Percentiles rank a stretch among this genome's conserved stretches.
Evolutionary conservation across 768 basidiomycete genomes (phyloP).

Genomic region (Rhizopogon sp.): DNA sequence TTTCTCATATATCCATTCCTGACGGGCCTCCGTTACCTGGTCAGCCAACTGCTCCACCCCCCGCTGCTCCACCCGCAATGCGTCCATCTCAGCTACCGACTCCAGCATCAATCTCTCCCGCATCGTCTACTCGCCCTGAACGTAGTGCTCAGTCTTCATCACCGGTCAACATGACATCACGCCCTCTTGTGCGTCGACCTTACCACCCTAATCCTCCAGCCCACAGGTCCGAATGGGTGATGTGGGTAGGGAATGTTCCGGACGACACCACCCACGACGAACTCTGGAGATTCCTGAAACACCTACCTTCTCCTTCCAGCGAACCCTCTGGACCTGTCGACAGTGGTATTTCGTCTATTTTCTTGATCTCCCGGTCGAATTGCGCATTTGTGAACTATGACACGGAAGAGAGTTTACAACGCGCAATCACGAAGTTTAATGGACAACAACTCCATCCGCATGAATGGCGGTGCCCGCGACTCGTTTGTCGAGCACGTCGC

Average conservation of each 20-base stretch:
- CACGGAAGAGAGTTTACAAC: constrained; percentile 51
- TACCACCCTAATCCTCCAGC: constrained; percentile 71
- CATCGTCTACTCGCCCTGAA: neutral
- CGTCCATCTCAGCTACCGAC: neutral
- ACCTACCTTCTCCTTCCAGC: constrained; percentile 12
- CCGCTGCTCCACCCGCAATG: neutral
- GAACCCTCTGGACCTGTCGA: neutral
- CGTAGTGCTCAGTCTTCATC: constrained; percentile 2
- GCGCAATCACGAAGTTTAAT: constrained; percentile 70
- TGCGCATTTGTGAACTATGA: constrained; percentile 93
- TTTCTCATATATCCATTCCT: constrained; percentile 13
- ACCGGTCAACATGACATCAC: constrained; percentile 1
- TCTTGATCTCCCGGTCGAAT: constrained; percentile 90
- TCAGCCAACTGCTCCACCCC: neutral
- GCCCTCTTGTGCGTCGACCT: constrained; percentile 37
- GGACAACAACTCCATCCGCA: constrained; percentile 61
- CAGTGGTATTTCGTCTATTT: constrained; percentile 76
- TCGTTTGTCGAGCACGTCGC: constrained; percentile 80
- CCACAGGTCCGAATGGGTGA: constrained; percentile 85
- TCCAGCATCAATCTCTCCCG: constrained; percentile 2
- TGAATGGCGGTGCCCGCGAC: constrained; percentile 67
- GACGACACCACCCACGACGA: constrained; percentile 80
- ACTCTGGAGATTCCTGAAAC: constrained; percentile 78
- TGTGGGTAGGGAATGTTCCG: constrained; percentile 96
- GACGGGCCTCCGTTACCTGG: constrained; percentile 8